Evolutionary conservation across 495 filamentous ascomycete genomes (phyloP).

Genomic region (Poronia punctata): DNA sequence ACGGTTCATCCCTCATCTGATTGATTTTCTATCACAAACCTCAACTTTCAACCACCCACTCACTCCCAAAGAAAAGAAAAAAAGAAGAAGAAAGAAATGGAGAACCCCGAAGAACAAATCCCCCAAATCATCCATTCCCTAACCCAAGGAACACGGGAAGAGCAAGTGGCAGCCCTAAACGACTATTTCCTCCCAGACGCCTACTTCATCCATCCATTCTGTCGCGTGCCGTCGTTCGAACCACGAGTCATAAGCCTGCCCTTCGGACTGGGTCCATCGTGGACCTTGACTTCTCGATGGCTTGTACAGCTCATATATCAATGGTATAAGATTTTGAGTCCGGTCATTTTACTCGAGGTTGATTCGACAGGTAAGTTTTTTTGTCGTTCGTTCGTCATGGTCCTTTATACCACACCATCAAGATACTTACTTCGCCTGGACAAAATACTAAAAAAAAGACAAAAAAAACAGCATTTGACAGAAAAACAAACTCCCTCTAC

Average conservation of each 20-base stretch:
- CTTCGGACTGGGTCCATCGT: slow-evolving; percentile 21
- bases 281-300: slow-evolving; percentile 47
- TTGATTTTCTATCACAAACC: too few species aligned
- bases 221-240: slow-evolving; percentile 56
- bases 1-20: too few species aligned
- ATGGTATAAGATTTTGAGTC: slow-evolving; percentile 82
- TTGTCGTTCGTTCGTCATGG: not conserved
- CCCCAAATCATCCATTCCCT: slow-evolving; percentile 56
- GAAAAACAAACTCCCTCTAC: slow-evolving; percentile 57
- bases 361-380: slow-evolving; percentile 55
- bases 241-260: slow-evolving; percentile 11
- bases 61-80: too few species aligned
- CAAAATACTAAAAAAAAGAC: too few species aligned
- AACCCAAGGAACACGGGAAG: slow-evolving; percentile 53
- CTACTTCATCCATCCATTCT: slow-evolving; percentile 75
- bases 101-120: slow-evolving; percentile 33
- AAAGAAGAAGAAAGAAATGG: too few species aligned
- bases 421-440: slow-evolving; percentile 3
- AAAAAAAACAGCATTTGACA: slow-evolving; percentile 54
- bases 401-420: not conserved
- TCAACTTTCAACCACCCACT: not conserved
- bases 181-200: slow-evolving; percentile 63
- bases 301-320: slow-evolving; percentile 64
- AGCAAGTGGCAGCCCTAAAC: slow-evolving; percentile 57
- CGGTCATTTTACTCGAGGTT: slow-evolving; percentile 61